Percentiles rank a stretch among this genome's conserved stretches.
These are phyloP conservation scores for Aspergillus homomorphus DNA, from an alignment of 495 filamentous ascomycete genomes.

Conservation along the genomic window DNA sequence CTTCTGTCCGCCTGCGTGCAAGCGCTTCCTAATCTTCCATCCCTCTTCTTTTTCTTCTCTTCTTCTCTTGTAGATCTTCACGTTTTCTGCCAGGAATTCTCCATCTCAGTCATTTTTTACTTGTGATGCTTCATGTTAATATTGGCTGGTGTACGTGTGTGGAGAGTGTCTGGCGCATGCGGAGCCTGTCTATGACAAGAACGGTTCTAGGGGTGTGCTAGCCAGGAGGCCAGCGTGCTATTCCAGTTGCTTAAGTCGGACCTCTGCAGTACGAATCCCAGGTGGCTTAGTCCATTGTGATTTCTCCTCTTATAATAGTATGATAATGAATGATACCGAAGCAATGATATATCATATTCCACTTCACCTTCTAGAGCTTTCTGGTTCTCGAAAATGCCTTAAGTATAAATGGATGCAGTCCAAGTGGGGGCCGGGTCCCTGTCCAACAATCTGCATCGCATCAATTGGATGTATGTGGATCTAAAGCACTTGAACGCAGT, in stretches of 20 bases:
- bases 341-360: neutral
- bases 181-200: conserved; percentile 4
- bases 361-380: neutral
- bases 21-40: conserved; percentile 2
- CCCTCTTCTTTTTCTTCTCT: neutral
- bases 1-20: conserved; percentile 9
- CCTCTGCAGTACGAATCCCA: conserved; percentile 5
- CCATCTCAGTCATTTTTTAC: neutral
- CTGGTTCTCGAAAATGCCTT: neutral
- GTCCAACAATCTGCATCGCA: too few relatives aligned
- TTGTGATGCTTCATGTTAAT: neutral
- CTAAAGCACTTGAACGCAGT: too few relatives aligned
- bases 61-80: neutral
- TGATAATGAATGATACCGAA: conserved; percentile 7
- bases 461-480: too few relatives aligned
- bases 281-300: neutral
- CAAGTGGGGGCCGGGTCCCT: too few relatives aligned
- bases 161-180: conserved; percentile 16
- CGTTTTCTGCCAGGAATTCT: neutral
- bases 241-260: conserved; percentile 12
- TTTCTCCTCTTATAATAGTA: neutral
- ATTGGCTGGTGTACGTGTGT: conserved; percentile 9
- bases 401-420: too few relatives aligned
- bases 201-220: neutral
- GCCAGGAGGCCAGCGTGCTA: conserved; percentile 19